These are phyloP conservation scores for Pichia sp. DNA, from an alignment of 1,139 yeast species.

Conservation along the genomic window DNA sequence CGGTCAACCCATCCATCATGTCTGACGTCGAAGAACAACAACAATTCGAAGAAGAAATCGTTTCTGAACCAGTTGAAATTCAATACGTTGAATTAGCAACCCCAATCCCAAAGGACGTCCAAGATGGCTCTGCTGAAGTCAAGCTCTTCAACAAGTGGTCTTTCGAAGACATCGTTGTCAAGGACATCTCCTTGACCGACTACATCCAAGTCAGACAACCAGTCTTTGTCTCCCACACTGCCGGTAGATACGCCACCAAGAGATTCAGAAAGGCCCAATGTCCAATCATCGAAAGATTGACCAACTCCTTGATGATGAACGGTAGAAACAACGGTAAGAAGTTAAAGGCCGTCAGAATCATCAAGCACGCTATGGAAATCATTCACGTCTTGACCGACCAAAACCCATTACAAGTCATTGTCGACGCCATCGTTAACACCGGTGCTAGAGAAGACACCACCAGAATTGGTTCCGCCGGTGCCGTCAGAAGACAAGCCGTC, in stretches of 20 bases:
- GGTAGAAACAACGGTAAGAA: slow-evolving; percentile 99
- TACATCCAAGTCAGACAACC: slow-evolving; percentile 98
- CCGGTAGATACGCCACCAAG: slow-evolving; percentile 99
- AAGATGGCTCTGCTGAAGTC: slow-evolving; percentile 93
- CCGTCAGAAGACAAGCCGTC: slow-evolving; percentile 99
- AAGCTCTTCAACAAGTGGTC: slow-evolving; percentile 99
- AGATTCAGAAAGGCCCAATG: slow-evolving; percentile 99
- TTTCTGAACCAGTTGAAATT: slow-evolving; percentile 37
- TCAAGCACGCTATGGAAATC: slow-evolving; percentile 98
- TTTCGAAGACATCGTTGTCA: slow-evolving; percentile 93
- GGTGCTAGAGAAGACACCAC: slow-evolving; percentile 99
- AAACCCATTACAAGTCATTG: slow-evolving; percentile 99
- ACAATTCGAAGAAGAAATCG: slow-evolving; percentile 23
- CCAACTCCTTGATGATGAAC: slow-evolving; percentile 99
- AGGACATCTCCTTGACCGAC: slow-evolving; percentile 97
- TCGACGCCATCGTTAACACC: slow-evolving; percentile 99
- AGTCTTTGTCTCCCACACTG: slow-evolving; percentile 97
- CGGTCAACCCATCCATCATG: slow-evolving; percentile 23
- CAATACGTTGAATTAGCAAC: slow-evolving; percentile 84
- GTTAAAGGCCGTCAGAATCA: slow-evolving; percentile 99
- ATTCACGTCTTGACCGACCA: slow-evolving; percentile 96
- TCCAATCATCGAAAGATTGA: slow-evolving; percentile 98
- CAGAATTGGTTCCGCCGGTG: slow-evolving; percentile 99
- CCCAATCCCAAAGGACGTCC: slow-evolving; percentile 93
- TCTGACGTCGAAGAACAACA: slow-evolving; percentile 33